These are phyloP conservation scores for Chrysochromulina tobinii DNA, from an alignment of 78 protist genomes.

Conservation along the genomic window DNA sequence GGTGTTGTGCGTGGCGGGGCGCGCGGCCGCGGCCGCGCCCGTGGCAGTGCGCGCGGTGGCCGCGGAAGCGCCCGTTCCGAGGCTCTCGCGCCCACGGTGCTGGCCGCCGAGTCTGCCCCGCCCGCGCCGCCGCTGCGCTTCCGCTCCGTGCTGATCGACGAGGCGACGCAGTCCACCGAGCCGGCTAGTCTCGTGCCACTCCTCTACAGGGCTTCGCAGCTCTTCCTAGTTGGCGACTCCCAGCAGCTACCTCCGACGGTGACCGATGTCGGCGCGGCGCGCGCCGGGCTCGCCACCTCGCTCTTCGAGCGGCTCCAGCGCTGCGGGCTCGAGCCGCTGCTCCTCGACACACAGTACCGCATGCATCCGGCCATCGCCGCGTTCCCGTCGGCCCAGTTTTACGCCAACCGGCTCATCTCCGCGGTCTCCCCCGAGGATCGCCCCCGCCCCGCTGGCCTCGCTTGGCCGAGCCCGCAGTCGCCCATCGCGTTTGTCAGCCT, in stretches of 20 bases:
- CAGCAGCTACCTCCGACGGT: slow-evolving; percentile 64
- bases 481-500: slow-evolving; percentile 17
- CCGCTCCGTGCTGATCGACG: slow-evolving; percentile 66
- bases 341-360: slow-evolving; percentile 55
- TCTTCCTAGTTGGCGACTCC: slow-evolving; percentile 74
- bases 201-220: slow-evolving; percentile 36
- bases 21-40: not conserved
- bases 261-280: not conserved
- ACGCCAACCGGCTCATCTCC: not conserved
- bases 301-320: slow-evolving; percentile 12
- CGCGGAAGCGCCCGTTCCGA: too few relatives aligned
- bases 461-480: slow-evolving; percentile 28
- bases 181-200: slow-evolving; percentile 61
- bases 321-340: not conserved
- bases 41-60: too few relatives aligned
- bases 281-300: slow-evolving; percentile 20
- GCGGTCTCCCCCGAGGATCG: not conserved
- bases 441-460: not conserved
- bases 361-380: slow-evolving; percentile 63
- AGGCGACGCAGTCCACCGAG: slow-evolving; percentile 74
- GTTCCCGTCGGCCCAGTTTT: slow-evolving; percentile 23
- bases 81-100: too few relatives aligned
- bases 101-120: too few relatives aligned
- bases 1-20: too few relatives aligned
- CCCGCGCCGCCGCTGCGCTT: not conserved